A percentile compares a stretch with the other conserved stretches of the same genome.
phyloP scores from a whole-genome alignment of 768 basidiomycete genomes.

The Agrocybe praecox region DNA sequence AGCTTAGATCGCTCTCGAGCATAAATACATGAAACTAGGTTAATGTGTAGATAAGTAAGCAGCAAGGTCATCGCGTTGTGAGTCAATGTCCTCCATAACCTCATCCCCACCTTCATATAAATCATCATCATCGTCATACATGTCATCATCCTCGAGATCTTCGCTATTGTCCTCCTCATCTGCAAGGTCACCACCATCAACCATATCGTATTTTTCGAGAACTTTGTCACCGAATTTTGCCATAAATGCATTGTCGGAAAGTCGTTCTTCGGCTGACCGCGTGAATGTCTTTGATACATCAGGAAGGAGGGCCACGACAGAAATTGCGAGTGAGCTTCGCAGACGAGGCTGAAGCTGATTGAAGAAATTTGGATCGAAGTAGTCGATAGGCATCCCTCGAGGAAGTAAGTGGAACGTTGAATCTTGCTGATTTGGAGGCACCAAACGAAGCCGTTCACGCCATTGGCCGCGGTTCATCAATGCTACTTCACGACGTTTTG shows the following conservation, averaged over 20 bases:
- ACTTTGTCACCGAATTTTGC: neutral
- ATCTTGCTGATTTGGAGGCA: constrained; percentile 3
- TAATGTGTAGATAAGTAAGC: neutral
- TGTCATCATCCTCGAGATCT: neutral
- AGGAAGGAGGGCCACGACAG: neutral
- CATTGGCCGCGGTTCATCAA: too few species aligned
- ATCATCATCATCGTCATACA: neutral
- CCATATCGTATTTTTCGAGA: neutral
- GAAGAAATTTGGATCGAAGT: constrained; percentile 16
- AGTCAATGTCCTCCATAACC: too few species aligned
- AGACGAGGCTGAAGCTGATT: constrained; percentile 8
- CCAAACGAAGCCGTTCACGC: constrained; percentile 1
- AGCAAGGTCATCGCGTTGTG: too few species aligned
- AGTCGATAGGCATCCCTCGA: constrained; percentile 13
- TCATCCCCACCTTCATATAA: neutral
- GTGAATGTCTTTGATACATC: neutral
- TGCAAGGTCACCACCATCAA: neutral
- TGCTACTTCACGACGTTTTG: neutral
- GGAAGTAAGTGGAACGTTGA: constrained; percentile 7
- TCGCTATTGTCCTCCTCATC: neutral
- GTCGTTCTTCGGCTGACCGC: neutral
- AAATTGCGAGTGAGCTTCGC: neutral
- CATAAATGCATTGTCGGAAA: neutral
- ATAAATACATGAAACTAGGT: too few species aligned
- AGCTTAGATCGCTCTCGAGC: neutral